A percentile compares a stretch with the other conserved stretches of the same genome.
phyloP scores from a whole-genome alignment of 2,329 filamentous ascomycete species.

The Geosmithia flava region DNA sequence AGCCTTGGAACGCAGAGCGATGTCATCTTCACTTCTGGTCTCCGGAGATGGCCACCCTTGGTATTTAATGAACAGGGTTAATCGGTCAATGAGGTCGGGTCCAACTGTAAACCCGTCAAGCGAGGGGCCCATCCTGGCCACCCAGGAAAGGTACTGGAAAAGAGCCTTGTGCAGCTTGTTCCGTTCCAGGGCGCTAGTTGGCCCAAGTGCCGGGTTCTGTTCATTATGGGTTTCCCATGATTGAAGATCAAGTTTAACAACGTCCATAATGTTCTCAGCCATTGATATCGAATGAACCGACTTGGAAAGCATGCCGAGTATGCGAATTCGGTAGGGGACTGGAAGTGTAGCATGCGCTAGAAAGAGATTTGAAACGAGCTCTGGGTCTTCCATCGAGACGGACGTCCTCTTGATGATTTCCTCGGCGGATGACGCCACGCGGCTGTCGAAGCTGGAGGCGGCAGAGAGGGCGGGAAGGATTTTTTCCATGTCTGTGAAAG shows the following conservation, averaged over 20 bases:
- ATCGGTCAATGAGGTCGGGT: conserved; percentile 50
- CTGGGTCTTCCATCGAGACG: conserved; percentile 58
- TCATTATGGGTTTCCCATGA: conserved; percentile 7
- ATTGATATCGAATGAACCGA: conserved; percentile 64
- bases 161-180: conserved; percentile 71
- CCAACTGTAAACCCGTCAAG: conserved; percentile 53
- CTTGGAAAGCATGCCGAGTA: conserved; percentile 64
- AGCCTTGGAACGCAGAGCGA: conserved; percentile 61
- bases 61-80: conserved; percentile 62
- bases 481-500: conserved; percentile 73
- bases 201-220: conserved; percentile 11
- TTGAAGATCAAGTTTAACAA: conserved; percentile 56
- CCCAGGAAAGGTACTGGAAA: conserved; percentile 79
- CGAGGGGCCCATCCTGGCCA: conserved; percentile 58
- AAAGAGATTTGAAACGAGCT: conserved; percentile 55
- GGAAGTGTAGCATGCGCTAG: conserved; percentile 60
- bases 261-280: conserved; percentile 51
- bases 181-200: conserved; percentile 54
- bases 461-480: conserved; percentile 78
- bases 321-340: conserved; percentile 63
- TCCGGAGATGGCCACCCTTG: conserved; percentile 73
- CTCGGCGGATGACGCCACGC: conserved; percentile 74
- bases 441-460: conserved; percentile 68
- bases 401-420: conserved; percentile 75
- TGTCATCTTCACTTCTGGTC: conserved; percentile 44